phyloP scores from a whole-genome alignment of 2,329 filamentous ascomycete species.

The Fusarium chuoi region DNA sequence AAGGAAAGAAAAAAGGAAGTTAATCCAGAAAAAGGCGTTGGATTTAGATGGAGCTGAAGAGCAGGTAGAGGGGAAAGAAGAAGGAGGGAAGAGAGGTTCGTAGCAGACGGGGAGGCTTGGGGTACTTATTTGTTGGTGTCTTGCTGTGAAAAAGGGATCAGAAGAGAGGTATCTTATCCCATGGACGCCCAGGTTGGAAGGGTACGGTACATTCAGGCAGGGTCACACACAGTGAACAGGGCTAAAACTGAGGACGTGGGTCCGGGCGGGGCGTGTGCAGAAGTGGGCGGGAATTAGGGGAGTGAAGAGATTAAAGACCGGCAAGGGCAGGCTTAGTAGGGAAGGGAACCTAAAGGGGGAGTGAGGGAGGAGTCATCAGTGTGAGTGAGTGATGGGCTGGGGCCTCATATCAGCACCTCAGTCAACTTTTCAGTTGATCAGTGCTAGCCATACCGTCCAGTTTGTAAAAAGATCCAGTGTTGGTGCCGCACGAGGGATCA shows the following conservation, averaged over 20 bases:
- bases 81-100: conserved; percentile 41
- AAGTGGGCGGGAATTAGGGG: conserved; percentile 32
- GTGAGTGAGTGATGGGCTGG: not conserved
- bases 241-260: conserved; percentile 25
- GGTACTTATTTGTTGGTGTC: conserved; percentile 55
- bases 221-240: conserved; percentile 22
- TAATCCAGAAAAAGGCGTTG: conserved; percentile 50
- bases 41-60: conserved; percentile 46
- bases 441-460: not conserved
- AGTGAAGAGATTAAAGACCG: conserved; percentile 33
- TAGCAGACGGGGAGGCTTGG: conserved; percentile 48
- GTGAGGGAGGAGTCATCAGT: not conserved
- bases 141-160: conserved; percentile 23
- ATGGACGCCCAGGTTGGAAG: not conserved
- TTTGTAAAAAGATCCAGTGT: not conserved
- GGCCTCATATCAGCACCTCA: not conserved
- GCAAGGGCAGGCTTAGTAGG: not conserved
- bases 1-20: conserved; percentile 49
- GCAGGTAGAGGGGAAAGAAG: conserved; percentile 49
- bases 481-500: not conserved
- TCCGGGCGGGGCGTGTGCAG: conserved; percentile 31
- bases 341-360: conserved; percentile 2
- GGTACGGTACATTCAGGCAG: conserved; percentile 3
- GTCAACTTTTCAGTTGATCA: not conserved
- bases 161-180: conserved; percentile 2